A percentile compares a stretch with the other conserved stretches of the same genome.
These are phyloP conservation scores for Populus pruinosa DNA, from an alignment of 345 rosid genomes.

Conservation along the genomic window DNA sequence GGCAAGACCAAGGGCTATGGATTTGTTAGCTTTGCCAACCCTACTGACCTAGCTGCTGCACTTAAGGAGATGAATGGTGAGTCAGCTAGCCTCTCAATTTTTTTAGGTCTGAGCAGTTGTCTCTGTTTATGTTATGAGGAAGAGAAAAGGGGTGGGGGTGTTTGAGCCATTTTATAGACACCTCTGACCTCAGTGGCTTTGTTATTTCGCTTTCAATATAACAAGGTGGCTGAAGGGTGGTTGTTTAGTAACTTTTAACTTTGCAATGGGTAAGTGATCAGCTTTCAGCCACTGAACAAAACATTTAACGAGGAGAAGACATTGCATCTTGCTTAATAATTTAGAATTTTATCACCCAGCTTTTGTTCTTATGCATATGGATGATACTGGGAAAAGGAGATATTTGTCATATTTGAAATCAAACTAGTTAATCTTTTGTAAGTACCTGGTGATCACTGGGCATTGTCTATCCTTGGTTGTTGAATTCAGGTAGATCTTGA, in stretches of 20 bases:
- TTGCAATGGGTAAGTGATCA: neutral
- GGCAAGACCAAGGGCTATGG: conserved; percentile 99
- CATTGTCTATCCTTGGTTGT: neutral
- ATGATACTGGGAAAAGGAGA: neutral
- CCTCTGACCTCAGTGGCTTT: neutral
- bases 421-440: no score
- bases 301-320: neutral
- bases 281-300: neutral
- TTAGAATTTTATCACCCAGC: neutral
- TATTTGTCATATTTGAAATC: no score
- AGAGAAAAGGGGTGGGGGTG: neutral
- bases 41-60: conserved; percentile 85
- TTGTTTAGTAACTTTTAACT: neutral
- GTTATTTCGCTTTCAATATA: neutral
- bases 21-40: conserved; percentile 89
- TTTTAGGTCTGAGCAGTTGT: neutral
- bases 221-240: neutral
- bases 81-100: neutral
- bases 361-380: neutral
- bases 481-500: neutral
- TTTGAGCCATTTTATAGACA: neutral
- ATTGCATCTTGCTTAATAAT: neutral
- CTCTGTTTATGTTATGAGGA: neutral
- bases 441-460: neutral
- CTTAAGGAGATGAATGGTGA: conserved; percentile 94